These are phyloP conservation scores for Penicillium pulvis DNA, from an alignment of 495 filamentous ascomycete species.

Conservation along the genomic window DNA sequence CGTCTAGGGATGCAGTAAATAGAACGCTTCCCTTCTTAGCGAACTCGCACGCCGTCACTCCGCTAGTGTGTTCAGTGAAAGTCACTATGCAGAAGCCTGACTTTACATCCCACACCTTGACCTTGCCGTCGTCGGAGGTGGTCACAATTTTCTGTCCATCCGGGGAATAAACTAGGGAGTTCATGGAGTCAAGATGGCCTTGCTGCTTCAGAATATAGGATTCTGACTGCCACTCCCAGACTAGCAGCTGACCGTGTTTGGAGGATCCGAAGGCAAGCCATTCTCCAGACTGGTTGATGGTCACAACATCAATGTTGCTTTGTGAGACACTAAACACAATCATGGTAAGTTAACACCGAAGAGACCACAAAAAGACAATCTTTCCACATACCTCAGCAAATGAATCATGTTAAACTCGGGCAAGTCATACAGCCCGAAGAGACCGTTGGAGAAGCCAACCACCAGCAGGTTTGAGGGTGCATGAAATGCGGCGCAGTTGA, in stretches of 20 bases:
- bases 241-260: constrained; percentile 87
- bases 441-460: constrained; percentile 89
- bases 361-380: neutral
- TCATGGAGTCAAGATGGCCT: constrained; percentile 96
- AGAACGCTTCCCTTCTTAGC: constrained; percentile 91
- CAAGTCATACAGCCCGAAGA: constrained; percentile 92
- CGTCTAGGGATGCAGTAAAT: constrained; percentile 92
- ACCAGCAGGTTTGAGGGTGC: constrained; percentile 83
- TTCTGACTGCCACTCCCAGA: constrained; percentile 99
- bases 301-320: constrained; percentile 90
- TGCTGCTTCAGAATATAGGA: constrained; percentile 99
- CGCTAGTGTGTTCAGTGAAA: constrained; percentile 94
- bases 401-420: constrained; percentile 98
- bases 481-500: constrained; percentile 88
- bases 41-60: constrained; percentile 94
- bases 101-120: constrained; percentile 96
- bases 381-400: constrained; percentile 58
- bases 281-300: constrained; percentile 89
- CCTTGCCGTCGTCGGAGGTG: constrained; percentile 91
- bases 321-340: constrained; percentile 76
- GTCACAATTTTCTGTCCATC: constrained; percentile 93
- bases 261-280: constrained; percentile 99
- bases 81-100: constrained; percentile 98
- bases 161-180: constrained; percentile 87
- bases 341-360: constrained; percentile 25